Percentiles rank a stretch among this genome's conserved stretches.
These are phyloP conservation scores for Suhomyces bribrorum DNA, from an alignment of 1,139 yeast genomes.

Conservation along the genomic window DNA sequence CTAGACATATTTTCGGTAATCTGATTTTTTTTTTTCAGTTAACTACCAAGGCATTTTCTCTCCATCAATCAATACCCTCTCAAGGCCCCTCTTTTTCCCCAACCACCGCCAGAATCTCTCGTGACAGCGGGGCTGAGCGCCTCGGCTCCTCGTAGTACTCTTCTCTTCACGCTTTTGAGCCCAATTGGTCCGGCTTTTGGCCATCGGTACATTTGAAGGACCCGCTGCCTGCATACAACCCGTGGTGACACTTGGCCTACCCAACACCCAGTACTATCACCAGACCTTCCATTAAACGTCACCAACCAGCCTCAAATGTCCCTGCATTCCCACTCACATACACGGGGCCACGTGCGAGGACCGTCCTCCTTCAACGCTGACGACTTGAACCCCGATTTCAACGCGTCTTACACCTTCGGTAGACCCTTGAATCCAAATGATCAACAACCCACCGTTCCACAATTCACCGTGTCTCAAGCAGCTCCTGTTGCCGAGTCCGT, in stretches of 20 bases:
- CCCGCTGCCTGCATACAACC: constrained; percentile 6
- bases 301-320: neutral
- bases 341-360: constrained; percentile 9
- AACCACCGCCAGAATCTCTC: too few species aligned
- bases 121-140: too few species aligned
- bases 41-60: too few species aligned
- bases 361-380: constrained; percentile 1
- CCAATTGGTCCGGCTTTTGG: too few species aligned
- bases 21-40: too few species aligned
- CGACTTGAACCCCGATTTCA: constrained; percentile 2
- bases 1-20: too few species aligned
- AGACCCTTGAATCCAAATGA: neutral
- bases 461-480: neutral
- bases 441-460: neutral
- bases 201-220: too few species aligned
- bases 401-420: constrained; percentile 9
- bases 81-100: too few species aligned
- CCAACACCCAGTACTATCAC: constrained; percentile 5
- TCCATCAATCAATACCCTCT: too few species aligned
- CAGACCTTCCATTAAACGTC: neutral
- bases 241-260: neutral
- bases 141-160: too few species aligned
- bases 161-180: too few species aligned
- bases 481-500: neutral
- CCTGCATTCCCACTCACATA: constrained; percentile 2